These are phyloP conservation scores for Adansonia digitata DNA, from an alignment of 345 rosid species.

Conservation along the genomic window DNA sequence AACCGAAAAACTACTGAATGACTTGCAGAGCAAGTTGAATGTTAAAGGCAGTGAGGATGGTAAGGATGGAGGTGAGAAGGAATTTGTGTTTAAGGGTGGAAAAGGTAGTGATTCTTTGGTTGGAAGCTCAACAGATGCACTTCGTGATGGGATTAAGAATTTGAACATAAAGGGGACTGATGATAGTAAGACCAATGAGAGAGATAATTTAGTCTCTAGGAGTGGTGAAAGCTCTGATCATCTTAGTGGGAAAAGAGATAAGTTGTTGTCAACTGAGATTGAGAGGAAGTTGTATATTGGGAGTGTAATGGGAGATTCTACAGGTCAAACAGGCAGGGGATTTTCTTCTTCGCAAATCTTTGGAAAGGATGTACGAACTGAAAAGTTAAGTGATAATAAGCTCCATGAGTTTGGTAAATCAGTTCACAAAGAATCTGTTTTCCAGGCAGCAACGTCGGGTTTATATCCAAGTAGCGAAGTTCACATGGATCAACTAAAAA, in stretches of 20 bases:
- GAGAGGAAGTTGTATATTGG: conserved; percentile 49
- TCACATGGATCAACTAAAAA: conserved; percentile 10
- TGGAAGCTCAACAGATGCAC: conserved; percentile 27
- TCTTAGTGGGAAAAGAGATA: conserved; percentile 38
- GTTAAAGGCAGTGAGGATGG: conserved; percentile 6
- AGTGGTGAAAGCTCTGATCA: conserved; percentile 20
- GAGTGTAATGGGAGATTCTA: conserved; percentile 25
- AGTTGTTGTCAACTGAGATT: conserved; percentile 44
- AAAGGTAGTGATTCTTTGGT: conserved; percentile 21
- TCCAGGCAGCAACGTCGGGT: conserved; percentile 23
- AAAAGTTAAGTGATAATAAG: conserved; percentile 25
- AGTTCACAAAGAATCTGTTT: conserved; percentile 25
- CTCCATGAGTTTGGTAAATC: conserved; percentile 19
- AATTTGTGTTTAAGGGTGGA: conserved; percentile 10
- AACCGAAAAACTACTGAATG: conserved; percentile 32
- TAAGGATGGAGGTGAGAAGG: conserved; percentile 8
- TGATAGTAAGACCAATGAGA: background rate
- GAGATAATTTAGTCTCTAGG: conserved; percentile 11
- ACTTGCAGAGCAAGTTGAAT: conserved; percentile 52
- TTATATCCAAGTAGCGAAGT: conserved; percentile 13
- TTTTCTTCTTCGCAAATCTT: conserved; percentile 24
- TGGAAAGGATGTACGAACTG: conserved; percentile 25
- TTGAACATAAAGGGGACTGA: conserved; percentile 35
- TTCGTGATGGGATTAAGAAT: conserved; percentile 44
- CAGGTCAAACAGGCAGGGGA: conserved; percentile 20